Base-by-base conservation (phyloP, 176 grass and related monocot species). In the Zoysia pacifica region DNA sequence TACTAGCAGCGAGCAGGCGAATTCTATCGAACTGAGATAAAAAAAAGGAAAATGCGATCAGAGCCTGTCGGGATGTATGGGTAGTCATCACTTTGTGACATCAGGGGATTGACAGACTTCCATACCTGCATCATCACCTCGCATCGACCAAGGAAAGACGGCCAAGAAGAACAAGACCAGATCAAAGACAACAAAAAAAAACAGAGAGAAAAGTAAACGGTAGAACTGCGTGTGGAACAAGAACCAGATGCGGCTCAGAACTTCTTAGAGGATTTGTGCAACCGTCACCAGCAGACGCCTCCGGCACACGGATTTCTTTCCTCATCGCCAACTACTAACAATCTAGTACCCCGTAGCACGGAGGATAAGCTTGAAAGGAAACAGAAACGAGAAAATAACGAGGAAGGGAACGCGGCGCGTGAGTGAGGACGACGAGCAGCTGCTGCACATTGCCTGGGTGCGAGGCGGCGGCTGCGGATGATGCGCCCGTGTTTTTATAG, bases 81-180 rank as follows among this genome's bases (percentile, higher is more conserved):
- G 9, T 42, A 78, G 90, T 94, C 92, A 84, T 70, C 85, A 86
- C 69, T 8, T 88, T 84, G 63, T 80, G 70, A 86, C 78, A 83
- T 94, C 92, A 94, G 92, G 81, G 91, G 86, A 94, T 94, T 94
- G 91, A 94, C 86, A 94, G 89, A 94, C 87, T 62, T 62, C 87
- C 62, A 90, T 88, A 83, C 81, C 82, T 79, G 55, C 68, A 83
- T 86, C 92, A 91, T 94, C 92, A 94, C 67, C 78, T 94, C 89
- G 66, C 81, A 54, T 39, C 48, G 49, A 11, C 11, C 2, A 4
- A 7, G 13, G 47, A 11, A 2, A 47, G 55, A 48, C 0, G 62
- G 3, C 68, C 6, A 28, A 28, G 28, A 41, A 79, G 53, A 43
- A 48, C 11, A 20, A 10, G 4, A 41, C 4, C 3, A 0, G 0